These are phyloP conservation scores for Apophysomyces sp. DNA, from an alignment of 371 early-diverging fungal genomes.

Conservation along the genomic window DNA sequence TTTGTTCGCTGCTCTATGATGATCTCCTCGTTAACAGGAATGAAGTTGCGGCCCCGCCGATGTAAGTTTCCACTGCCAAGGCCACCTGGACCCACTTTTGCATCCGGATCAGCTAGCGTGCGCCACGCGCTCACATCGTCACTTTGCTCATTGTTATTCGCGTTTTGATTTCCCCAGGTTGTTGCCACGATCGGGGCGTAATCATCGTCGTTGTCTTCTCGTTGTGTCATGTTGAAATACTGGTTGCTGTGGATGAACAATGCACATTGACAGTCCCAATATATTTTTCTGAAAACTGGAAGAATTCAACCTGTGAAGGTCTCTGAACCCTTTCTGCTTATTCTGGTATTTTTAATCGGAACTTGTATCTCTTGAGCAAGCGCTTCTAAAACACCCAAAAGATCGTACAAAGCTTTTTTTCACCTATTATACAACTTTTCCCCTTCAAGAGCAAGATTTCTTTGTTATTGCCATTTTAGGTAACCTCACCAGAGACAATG, in stretches of 20 bases:
- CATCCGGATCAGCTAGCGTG: conserved; percentile 15
- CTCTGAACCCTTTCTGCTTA: no score
- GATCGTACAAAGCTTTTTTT: no score
- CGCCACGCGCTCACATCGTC: conserved; percentile 11
- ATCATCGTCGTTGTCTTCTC: conserved; percentile 15
- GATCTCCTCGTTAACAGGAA: conserved; percentile 19
- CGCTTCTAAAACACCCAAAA: no score
- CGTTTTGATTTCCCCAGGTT: conserved; percentile 9
- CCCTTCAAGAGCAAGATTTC: no score
- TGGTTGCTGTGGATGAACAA: background rate
- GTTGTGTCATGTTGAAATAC: background rate
- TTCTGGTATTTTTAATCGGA: no score
- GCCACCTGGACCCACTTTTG: conserved; percentile 20
- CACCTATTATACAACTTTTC: no score
- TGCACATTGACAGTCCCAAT: background rate
- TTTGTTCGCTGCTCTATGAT: conserved; percentile 20
- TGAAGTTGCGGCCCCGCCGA: conserved; percentile 22
- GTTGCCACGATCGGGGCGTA: conserved; percentile 12
- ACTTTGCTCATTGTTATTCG: background rate
- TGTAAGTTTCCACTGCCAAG: conserved; percentile 24
- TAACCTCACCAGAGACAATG: no score
- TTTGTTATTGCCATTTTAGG: no score
- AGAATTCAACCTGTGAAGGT: no score
- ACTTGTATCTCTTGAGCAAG: no score
- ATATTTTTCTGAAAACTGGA: no score